Evolutionary conservation across 257 asterid genomes (phyloP), one percentile per base, ranked within the genome.

Genomic region (Solanum dulcamara): DNA sequence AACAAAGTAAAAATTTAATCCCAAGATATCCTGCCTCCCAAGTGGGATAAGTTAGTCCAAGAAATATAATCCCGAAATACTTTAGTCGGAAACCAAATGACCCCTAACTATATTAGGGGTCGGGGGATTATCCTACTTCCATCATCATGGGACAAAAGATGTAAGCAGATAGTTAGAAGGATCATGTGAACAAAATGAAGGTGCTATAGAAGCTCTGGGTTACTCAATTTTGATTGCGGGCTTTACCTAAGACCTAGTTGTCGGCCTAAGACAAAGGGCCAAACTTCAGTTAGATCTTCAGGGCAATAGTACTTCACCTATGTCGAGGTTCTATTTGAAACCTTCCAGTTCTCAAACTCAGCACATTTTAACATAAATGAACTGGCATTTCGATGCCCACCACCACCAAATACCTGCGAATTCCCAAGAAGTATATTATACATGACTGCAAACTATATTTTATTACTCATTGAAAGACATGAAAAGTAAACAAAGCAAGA

Each of bases 361-460:
- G 88, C 83, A 55, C 81, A 55, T 66, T 84, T 85, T 62, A 94
- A 84, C 93, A 94, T 89, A 90, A 93, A 94, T 10, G 98, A 96
- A 88, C 98, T 96, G 30, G 98, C 98, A 83, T 89, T 91, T 55
- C 84, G 90, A 92, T 96, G 98, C 22, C 98, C 99, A 68, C 99
- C 98, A 12, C 98, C 98, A 83, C 95, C 95, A 64, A 89, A 94
- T 86, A 87, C 86, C 98, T 95, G 92, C 1, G 3, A 46, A 48
- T 8, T 9, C 83, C 84, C 87, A 59, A 77, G 38, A 60, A 80
- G 37, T 88, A 64, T 81, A 67, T 46, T 14, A 68, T 70, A 50
- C 59, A 74, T 85, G 81, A 85, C 84, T 66, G 70, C 70, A 70
- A 67, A 46, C 64, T 48, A 22, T 79, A 79, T 1, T 28, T 79